phyloP scores from a whole-genome alignment of 2,329 filamentous ascomycete species.

The Botrytis tulipae region DNA sequence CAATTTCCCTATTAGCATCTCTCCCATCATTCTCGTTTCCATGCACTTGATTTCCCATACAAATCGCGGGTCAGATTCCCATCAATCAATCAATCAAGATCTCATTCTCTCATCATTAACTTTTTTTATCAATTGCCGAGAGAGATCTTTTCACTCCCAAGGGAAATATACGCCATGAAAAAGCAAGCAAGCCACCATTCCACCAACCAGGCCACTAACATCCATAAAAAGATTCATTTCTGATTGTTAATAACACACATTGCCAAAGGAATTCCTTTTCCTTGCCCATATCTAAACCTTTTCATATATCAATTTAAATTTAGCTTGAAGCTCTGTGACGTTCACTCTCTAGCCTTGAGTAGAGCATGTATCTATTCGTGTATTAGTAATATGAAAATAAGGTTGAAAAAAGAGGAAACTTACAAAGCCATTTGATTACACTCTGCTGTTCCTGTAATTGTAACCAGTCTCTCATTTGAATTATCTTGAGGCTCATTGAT shows the following conservation, averaged over 20 bases:
- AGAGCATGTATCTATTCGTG: slow-evolving; percentile 65
- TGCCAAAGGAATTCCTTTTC: background rate
- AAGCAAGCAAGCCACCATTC: slow-evolving; percentile 1
- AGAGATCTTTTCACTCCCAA: background rate
- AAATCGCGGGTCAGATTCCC: background rate
- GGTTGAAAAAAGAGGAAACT: background rate
- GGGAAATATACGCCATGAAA: slow-evolving; percentile 8
- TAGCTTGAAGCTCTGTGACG: slow-evolving; percentile 37
- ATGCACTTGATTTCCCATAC: background rate
- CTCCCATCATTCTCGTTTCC: background rate
- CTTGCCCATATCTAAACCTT: background rate
- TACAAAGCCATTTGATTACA: slow-evolving; percentile 99
- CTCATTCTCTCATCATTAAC: background rate
- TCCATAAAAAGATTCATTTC: slow-evolving; percentile 1
- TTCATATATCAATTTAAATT: slow-evolving; percentile 1
- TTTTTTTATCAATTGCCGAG: background rate
- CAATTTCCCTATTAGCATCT: background rate
- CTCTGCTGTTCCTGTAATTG: slow-evolving; percentile 96
- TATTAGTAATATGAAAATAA: background rate
- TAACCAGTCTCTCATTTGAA: slow-evolving; percentile 96
- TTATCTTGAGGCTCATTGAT: slow-evolving; percentile 99
- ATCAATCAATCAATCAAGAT: background rate
- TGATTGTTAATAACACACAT: slow-evolving; percentile 2
- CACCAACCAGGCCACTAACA: slow-evolving; percentile 3
- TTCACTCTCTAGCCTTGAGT: slow-evolving; percentile 80